Base-by-base conservation (phyloP, 2,329 filamentous ascomycete genomes). In the Eutypella sp. region DNA sequence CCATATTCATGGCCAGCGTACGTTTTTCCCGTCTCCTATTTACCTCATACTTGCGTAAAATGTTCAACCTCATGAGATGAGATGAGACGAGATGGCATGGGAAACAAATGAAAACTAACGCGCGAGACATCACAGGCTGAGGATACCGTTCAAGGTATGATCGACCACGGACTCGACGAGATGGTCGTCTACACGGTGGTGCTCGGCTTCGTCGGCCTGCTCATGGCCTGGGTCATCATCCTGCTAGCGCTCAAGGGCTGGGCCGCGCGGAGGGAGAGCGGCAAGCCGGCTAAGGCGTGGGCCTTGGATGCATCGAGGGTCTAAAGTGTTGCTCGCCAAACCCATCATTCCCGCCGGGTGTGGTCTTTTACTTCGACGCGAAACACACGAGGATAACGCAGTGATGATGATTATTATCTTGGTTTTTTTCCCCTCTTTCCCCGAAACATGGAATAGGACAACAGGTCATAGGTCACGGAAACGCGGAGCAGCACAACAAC, bases 111-210 rank as follows among this genome's bases (percentile, higher is more conserved):
- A n/a, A n/a, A n/a, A n/a, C 19, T 13, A n/a, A 40, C 29, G 13
- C 11, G 5, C 25, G 7, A 7, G 25, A 29, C 25, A 29, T 29
- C n/a, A 40, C 50, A 87, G 82, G 86, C 87, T 50, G 79, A 80
- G 46, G 89, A 95, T 60, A 86, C 86, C 0, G 79, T 96, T 22
- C 65, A 74, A 9, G 81, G 82, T n/a, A 88, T 96, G 72, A 84
- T 91, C 48, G 76, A 78, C 46, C 85, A 91, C 60, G 68, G 83
- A 4, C 71, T 96, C 15, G 87, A 96, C 60, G 88, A 88, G 52
- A 96, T 96, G 90, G 93, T 96, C 66, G 81, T 89, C 50, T 95
- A 96, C 67, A 96, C 89, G 0, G 79, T 96, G 27, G 87, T 83
- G 9, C 87, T 95, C 79, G 92, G 91, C 2, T 63, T 95, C 6